A percentile compares a stretch with the other conserved stretches of the same genome.
These are phyloP conservation scores for Wickerhamomyces canadensis DNA, from an alignment of 805 yeast genomes.

Conservation along the genomic window DNA sequence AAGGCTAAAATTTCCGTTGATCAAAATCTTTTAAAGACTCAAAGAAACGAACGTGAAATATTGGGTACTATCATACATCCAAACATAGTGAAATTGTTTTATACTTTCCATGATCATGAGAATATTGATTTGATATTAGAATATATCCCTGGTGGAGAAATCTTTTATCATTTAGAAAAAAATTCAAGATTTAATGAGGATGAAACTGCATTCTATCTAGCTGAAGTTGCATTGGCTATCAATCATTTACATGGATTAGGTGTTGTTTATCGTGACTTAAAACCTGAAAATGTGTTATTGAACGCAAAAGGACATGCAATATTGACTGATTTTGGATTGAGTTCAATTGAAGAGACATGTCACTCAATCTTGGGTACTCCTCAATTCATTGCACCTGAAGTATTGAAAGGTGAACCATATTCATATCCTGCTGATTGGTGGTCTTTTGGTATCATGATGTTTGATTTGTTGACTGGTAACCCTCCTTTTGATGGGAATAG, in stretches of 20 bases:
- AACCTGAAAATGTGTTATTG: constrained; percentile 84
- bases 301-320: constrained; percentile 76
- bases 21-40: constrained; percentile 53
- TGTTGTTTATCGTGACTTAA: constrained; percentile 79
- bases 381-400: constrained; percentile 75
- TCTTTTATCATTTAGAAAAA: constrained; percentile 42
- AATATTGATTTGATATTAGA: constrained; percentile 73
- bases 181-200: constrained; percentile 47
- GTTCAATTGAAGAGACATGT: constrained; percentile 33
- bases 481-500: constrained; percentile 83
- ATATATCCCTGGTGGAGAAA: constrained; percentile 86
- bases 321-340: constrained; percentile 80
- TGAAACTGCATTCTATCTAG: constrained; percentile 70
- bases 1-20: constrained; percentile 71
- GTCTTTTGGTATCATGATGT: constrained; percentile 79
- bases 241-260: constrained; percentile 74
- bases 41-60: constrained; percentile 74
- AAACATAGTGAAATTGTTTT: constrained; percentile 74
- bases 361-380: constrained; percentile 40
- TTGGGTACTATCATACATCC: constrained; percentile 70
- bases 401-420: constrained; percentile 71
- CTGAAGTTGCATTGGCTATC: constrained; percentile 75
- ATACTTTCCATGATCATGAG: constrained; percentile 76
- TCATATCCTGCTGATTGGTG: constrained; percentile 87
- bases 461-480: constrained; percentile 72